Conservation (phyloP, 805 yeast genomes). For the Wickerhamiella galacta region DNA sequence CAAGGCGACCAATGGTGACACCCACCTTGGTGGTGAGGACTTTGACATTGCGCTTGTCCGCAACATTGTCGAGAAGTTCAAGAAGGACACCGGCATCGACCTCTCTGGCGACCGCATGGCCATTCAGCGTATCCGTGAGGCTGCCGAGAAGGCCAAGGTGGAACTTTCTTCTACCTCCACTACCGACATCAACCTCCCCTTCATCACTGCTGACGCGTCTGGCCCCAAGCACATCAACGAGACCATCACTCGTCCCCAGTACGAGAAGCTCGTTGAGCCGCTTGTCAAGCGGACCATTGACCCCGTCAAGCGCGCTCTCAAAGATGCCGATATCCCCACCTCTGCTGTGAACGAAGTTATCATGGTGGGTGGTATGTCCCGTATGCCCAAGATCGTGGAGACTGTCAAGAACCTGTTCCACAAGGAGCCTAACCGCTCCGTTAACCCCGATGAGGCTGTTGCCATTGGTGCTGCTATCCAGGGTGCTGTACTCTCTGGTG, state of each 20-base stretch:
- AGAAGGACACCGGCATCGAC: slow-evolving; percentile 54
- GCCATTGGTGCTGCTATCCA: slow-evolving; percentile 96
- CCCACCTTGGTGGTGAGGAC: slow-evolving; percentile 88
- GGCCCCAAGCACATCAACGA: slow-evolving; percentile 68
- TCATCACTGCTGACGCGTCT: slow-evolving; percentile 73
- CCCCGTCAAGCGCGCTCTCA: slow-evolving; percentile 67
- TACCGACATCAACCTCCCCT: slow-evolving; percentile 67
- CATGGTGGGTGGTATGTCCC: slow-evolving; percentile 80
- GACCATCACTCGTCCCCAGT: slow-evolving; percentile 48
- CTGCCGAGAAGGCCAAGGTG: slow-evolving; percentile 79
- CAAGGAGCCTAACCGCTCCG: slow-evolving; percentile 75
- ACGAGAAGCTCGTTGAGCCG: slow-evolving; percentile 48
- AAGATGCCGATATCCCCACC: slow-evolving; percentile 56
- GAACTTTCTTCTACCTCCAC: slow-evolving; percentile 60
- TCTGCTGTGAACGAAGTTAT: slow-evolving; percentile 63
- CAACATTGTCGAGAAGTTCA: slow-evolving; percentile 63
- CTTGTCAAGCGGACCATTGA: slow-evolving; percentile 56
- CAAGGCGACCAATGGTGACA: slow-evolving; percentile 93
- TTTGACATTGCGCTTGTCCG: slow-evolving; percentile 78
- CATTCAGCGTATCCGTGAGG: slow-evolving; percentile 73
- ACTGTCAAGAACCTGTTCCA: slow-evolving; percentile 64
- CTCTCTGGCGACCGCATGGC: slow-evolving; percentile 54
- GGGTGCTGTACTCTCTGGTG: slow-evolving; percentile 93
- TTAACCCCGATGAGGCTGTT: slow-evolving; percentile 89
- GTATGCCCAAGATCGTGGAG: slow-evolving; percentile 79